phyloP scores from a whole-genome alignment of 805 yeast genomes.

The Isabelozyma gotoi region DNA sequence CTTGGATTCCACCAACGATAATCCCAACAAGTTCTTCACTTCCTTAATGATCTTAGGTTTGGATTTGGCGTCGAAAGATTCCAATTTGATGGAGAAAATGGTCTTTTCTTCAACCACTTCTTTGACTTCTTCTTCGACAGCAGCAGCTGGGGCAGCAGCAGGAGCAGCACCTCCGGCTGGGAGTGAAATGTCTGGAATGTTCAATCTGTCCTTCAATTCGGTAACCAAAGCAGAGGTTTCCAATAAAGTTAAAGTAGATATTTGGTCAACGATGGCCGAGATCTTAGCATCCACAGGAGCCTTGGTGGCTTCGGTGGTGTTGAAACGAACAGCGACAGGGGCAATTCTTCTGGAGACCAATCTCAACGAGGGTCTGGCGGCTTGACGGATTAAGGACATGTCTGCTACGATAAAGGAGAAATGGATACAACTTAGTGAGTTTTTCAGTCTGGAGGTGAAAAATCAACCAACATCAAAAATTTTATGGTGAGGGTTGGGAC shows the following conservation, averaged over 20 bases:
- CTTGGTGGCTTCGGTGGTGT: conserved; percentile 41
- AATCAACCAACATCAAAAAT: neutral
- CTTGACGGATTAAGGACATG: conserved; percentile 37
- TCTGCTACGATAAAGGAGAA: conserved; percentile 1
- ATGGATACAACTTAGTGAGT: too few relatives aligned
- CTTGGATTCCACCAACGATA: conserved; percentile 94
- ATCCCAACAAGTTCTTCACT: conserved; percentile 86
- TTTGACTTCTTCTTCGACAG: conserved; percentile 68
- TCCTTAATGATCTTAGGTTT: conserved; percentile 98
- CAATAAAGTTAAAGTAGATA: conserved; percentile 83
- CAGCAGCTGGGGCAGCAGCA: conserved; percentile 68
- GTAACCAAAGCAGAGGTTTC: conserved; percentile 88
- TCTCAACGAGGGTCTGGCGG: conserved; percentile 38
- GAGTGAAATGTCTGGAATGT: conserved; percentile 90
- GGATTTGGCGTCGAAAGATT: conserved; percentile 88
- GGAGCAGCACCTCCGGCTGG: conserved; percentile 61
- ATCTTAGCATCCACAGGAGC: conserved; percentile 85
- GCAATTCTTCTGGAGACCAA: conserved; percentile 23
- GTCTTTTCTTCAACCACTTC: conserved; percentile 89
- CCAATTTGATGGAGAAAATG: conserved; percentile 87
- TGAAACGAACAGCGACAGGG: conserved; percentile 39
- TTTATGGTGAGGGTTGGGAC: conserved; percentile 1
- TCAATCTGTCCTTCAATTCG: conserved; percentile 77
- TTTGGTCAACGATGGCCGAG: conserved; percentile 81
- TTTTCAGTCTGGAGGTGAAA: neutral